These are phyloP conservation scores for Ogataea methanolica DNA, from an alignment of 805 yeast genomes.

Conservation along the genomic window DNA sequence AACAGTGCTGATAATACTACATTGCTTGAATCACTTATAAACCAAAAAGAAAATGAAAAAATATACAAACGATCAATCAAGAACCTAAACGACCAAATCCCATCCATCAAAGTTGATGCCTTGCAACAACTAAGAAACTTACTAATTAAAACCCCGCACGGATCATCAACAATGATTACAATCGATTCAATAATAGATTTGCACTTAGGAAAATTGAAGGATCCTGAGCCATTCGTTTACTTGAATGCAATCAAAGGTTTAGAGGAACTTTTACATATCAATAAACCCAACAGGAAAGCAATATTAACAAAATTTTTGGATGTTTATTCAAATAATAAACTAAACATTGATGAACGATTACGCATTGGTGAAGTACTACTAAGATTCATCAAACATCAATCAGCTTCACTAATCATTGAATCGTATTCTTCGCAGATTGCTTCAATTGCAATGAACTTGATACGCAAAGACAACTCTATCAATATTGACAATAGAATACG, in stretches of 20 bases:
- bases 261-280: slow-evolving; percentile 47
- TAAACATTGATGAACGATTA: slow-evolving; percentile 57
- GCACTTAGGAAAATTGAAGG: slow-evolving; percentile 61
- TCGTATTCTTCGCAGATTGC: slow-evolving; percentile 30
- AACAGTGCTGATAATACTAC: too few species aligned
- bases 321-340: slow-evolving; percentile 13
- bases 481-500: slow-evolving; percentile 55
- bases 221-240: slow-evolving; percentile 83
- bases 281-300: slow-evolving; percentile 25
- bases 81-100: slow-evolving; percentile 68
- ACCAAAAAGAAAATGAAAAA: slow-evolving; percentile 32
- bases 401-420: slow-evolving; percentile 37
- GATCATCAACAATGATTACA: slow-evolving; percentile 29
- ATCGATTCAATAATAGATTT: slow-evolving; percentile 51
- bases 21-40: too few species aligned
- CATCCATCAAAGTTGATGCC: slow-evolving; percentile 88
- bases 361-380: slow-evolving; percentile 78
- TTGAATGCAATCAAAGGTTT: slow-evolving; percentile 80
- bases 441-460: slow-evolving; percentile 34
- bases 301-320: slow-evolving; percentile 8
- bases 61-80: slow-evolving; percentile 55
- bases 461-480: slow-evolving; percentile 8
- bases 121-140: slow-evolving; percentile 57
- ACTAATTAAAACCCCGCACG: not conserved
- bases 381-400: slow-evolving; percentile 48